Evolutionary conservation across 169 alveolate genomes (phyloP), one percentile per base, ranked within the genome.

Genomic region (Condylostoma magnum): DNA sequence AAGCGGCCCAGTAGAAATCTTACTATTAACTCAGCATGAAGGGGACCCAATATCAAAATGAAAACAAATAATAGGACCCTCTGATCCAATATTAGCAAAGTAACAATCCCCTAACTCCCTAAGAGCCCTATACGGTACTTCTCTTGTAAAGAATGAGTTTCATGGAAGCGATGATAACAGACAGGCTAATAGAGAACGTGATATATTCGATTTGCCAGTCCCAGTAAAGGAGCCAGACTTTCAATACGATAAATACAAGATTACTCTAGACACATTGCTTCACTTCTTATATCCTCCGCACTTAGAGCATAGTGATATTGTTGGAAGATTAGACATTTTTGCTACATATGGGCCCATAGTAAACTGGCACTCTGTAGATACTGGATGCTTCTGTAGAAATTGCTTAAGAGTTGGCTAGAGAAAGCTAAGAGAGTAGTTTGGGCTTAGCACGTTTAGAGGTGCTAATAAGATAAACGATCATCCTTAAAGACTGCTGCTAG

Each of bases 261-360:
- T 90, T 0, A 85, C 83, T 22, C 37, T 87, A 37, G 91, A 90
- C 22, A 81, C 85, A 5, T 57, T 90, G 1, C 51, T 83, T 58
- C 84, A 90, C 44, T 90, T 90, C 80, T 47, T 86, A 2, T 85
- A 68, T 50, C 96, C 96, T 38, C 93, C 94, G 1, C 89, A 90
- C 46, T 77, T 86, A 20, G 96, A 90, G 65, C 96, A 90, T 69
- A 80, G 91, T 28, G 76, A 83, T 73, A 77, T 83, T 15, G 73
- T 83, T 41, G 95, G 92, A 36, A 76, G 95, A 67, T 74, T 90
- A 28, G 95, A 90, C 57, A 48, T 86, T 30, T 78, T 90, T 22
- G 93, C 93, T n/a, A 27, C 83, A 22, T 90, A 90, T 77, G 95
- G 95, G 0, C 95, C 95, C 15, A 71, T 77, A 31, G 87, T 86